Base-by-base conservation (phyloP, 2,329 filamentous ascomycete genomes). In the Rosellinia necatrix region DNA sequence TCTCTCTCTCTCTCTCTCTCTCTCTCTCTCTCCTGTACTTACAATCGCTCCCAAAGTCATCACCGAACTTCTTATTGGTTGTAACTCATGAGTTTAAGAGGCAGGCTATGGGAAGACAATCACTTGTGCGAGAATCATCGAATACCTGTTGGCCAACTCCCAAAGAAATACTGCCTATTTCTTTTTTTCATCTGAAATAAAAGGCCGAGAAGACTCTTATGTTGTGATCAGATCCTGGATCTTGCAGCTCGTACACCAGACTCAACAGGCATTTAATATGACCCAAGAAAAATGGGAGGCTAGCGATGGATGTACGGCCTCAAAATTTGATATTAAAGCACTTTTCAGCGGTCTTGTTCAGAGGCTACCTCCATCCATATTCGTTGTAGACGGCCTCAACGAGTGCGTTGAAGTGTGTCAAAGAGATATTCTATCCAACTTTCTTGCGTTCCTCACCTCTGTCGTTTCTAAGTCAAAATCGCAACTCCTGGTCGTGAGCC, bases 91-190 rank as follows among this genome's bases (percentile, higher is more conserved):
- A n/a, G n/a, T n/a, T n/a, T n/a, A n/a, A n/a, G n/a, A n/a, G n/a
- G n/a, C n/a, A n/a, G 68, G 71, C 0, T 72, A 69, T 13, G 71
- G 71, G 1, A 75, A 75, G 53, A 75, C 72, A 0, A 37, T 73
- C 1, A 55, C 74, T 0, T 69, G 69, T 48, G 65, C 72, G 1
- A 62, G 53, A 6, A 29, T 75, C 0, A 49, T 71, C 0, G 40
- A 73, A 9, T 32, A 70, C 27, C 12, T 74, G 0, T 41, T 47
- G 0, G 6, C 34, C 0, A 41, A 13, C 0, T 30, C 52, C 0
- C 5, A 53, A 0, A 40, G 40, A 0, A 62, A 64, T 0, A 29
- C 70, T 0, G 65, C 63, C 0, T 61, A 71, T 37, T 74, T 71
- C 57, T 75, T 75, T 37, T 67, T 72, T n/a, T 71, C 70, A 0